These are phyloP conservation scores for Punica granatum DNA, from an alignment of 345 rosid genomes.

Conservation along the genomic window DNA sequence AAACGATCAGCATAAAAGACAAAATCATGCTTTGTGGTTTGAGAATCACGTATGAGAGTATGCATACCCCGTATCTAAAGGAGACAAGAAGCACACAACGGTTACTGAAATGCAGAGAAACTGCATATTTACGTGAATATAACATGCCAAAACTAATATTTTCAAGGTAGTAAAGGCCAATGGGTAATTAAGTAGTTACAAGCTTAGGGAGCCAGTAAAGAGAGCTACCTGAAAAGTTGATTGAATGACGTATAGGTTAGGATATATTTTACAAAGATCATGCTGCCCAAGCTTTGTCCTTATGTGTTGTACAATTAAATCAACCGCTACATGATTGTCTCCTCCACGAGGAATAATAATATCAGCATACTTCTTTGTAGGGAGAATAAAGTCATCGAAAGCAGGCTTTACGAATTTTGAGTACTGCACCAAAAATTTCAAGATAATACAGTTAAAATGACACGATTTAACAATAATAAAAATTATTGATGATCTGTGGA, in stretches of 20 bases:
- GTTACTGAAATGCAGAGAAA: neutral
- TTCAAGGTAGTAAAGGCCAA: neutral
- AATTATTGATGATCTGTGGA: neutral
- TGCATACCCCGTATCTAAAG: slow-evolving; percentile 98
- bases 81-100: slow-evolving; percentile 8
- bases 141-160: neutral
- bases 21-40: slow-evolving; percentile 91
- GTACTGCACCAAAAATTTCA: slow-evolving; percentile 61
- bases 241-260: slow-evolving; percentile 83
- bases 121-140: neutral
- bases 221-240: slow-evolving; percentile 89
- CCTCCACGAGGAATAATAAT: slow-evolving; percentile 99
- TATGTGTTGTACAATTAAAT: slow-evolving; percentile 97
- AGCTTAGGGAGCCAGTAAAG: slow-evolving; percentile 4
- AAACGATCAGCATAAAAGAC: slow-evolving; percentile 91
- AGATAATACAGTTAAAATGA: slow-evolving; percentile 7
- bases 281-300: slow-evolving; percentile 97
- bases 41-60: slow-evolving; percentile 94
- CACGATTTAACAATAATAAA: neutral
- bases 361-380: slow-evolving; percentile 98
- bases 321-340: slow-evolving; percentile 96
- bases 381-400: slow-evolving; percentile 97
- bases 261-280: slow-evolving; percentile 96
- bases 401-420: slow-evolving; percentile 99
- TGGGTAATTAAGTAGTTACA: neutral